Evolutionary conservation across 306 rosid species (phyloP).

Genomic region (Herpetospermum pedunculosum): DNA sequence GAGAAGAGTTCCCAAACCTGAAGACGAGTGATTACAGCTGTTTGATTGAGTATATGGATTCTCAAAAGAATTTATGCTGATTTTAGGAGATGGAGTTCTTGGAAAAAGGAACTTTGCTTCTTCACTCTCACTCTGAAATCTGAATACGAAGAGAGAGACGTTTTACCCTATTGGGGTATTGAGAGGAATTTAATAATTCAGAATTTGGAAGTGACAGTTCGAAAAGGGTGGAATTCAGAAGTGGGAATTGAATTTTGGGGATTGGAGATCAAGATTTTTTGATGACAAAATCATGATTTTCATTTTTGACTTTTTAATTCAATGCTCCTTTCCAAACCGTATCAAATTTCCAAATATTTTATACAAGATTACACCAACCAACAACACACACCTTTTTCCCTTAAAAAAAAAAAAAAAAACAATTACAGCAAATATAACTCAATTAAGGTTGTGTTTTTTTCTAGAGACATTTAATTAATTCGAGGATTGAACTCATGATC

Average conservation of each 20-base stretch:
- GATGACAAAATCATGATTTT: background rate
- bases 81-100: background rate
- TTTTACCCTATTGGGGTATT: background rate
- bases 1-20: background rate
- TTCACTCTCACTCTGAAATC: background rate
- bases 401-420: too few relatives aligned
- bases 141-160: background rate
- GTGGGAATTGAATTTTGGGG: background rate
- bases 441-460: too few relatives aligned
- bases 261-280: background rate
- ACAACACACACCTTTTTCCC: too few relatives aligned
- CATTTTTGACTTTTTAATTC: background rate
- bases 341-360: background rate
- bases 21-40: background rate
- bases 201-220: background rate
- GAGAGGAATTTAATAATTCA: background rate
- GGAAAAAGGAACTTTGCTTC: background rate
- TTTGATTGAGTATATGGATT: background rate
- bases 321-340: background rate
- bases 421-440: too few relatives aligned
- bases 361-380: background rate
- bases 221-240: background rate
- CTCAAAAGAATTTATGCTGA: background rate
- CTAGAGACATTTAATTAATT: too few relatives aligned
- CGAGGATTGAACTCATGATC: too few relatives aligned